Percentiles rank a stretch among this genome's conserved stretches.
Conservation (phyloP, 2,329 filamentous ascomycete genomes). For the Trichoderma sp. region DNA sequence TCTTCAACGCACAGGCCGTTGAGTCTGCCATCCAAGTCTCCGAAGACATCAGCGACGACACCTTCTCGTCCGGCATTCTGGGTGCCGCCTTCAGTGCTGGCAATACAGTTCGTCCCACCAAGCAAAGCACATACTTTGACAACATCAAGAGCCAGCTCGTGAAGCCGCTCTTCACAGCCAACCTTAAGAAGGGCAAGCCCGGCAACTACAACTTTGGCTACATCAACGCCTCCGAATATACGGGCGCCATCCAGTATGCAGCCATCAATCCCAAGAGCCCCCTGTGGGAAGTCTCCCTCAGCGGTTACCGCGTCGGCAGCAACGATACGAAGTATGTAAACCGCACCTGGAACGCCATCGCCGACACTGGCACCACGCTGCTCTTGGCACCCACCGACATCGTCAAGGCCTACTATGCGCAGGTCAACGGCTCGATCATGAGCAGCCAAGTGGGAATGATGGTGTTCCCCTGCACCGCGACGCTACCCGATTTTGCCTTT, state of each 20-base stretch:
- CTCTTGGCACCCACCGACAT: slow-evolving; percentile 55
- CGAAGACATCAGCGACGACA: slow-evolving; percentile 34
- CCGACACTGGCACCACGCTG: slow-evolving; percentile 70
- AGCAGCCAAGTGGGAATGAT: slow-evolving; percentile 51
- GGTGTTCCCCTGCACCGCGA: slow-evolving; percentile 53
- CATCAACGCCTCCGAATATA: slow-evolving; percentile 57
- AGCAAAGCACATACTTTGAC: slow-evolving; percentile 36
- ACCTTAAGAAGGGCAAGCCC: slow-evolving; percentile 32
- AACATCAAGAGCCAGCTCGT: slow-evolving; percentile 32
- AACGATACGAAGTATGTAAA: slow-evolving; percentile 14
- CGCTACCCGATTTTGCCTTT: slow-evolving; percentile 44
- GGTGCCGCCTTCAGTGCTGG: slow-evolving; percentile 33
- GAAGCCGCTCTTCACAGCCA: slow-evolving; percentile 38
- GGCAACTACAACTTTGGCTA: slow-evolving; percentile 43
- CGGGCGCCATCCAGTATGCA: slow-evolving; percentile 54
- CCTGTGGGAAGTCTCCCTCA: slow-evolving; percentile 61
- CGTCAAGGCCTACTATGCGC: slow-evolving; percentile 57
- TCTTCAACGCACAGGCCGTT: slow-evolving; percentile 59
- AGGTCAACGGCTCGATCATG: slow-evolving; percentile 51
- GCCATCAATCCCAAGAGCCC: slow-evolving; percentile 50
- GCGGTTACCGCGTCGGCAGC: slow-evolving; percentile 53
- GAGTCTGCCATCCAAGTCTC: slow-evolving; percentile 62
- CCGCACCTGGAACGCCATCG: slow-evolving; percentile 52
- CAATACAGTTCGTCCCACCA: slow-evolving; percentile 35
- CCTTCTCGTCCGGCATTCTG: slow-evolving; percentile 37